phyloP scores from a whole-genome alignment of 2,329 filamentous ascomycete species.

The Mollisiaceae sp. region DNA sequence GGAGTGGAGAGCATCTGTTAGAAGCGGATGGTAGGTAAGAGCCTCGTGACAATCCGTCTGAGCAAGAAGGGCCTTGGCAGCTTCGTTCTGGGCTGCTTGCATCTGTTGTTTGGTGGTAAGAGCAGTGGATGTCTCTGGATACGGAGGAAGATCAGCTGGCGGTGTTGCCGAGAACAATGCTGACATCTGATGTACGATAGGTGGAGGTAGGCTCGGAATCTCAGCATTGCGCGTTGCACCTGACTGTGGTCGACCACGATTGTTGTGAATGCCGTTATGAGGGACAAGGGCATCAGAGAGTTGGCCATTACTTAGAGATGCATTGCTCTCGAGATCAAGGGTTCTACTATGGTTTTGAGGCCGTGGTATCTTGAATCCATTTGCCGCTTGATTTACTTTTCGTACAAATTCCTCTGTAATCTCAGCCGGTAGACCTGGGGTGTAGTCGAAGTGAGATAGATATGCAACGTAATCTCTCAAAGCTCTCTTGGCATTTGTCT shows the following conservation, averaged over 20 bases:
- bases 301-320: constrained; percentile 41
- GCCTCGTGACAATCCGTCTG: constrained; percentile 60
- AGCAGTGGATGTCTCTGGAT: constrained; percentile 54
- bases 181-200: constrained; percentile 58
- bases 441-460: constrained; percentile 77
- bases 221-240: constrained; percentile 35
- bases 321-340: constrained; percentile 41
- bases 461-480: constrained; percentile 77
- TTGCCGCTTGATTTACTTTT: constrained; percentile 61
- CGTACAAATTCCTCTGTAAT: constrained; percentile 55
- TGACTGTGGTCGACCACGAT: constrained; percentile 40
- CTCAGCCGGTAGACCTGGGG: constrained; percentile 54
- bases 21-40: constrained; percentile 80
- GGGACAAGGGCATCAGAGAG: constrained; percentile 51
- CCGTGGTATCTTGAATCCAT: constrained; percentile 51
- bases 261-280: constrained; percentile 42
- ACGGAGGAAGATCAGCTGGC: constrained; percentile 69
- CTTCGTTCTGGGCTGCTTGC: constrained; percentile 39
- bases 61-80: constrained; percentile 44
- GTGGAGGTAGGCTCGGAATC: constrained; percentile 53
- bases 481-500: constrained; percentile 75
- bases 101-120: constrained; percentile 42
- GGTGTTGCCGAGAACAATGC: constrained; percentile 74
- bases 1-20: constrained; percentile 79
- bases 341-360: constrained; percentile 36